These are phyloP conservation scores for Leishmania arabica DNA, from an alignment of 208 protist species.

Conservation along the genomic window DNA sequence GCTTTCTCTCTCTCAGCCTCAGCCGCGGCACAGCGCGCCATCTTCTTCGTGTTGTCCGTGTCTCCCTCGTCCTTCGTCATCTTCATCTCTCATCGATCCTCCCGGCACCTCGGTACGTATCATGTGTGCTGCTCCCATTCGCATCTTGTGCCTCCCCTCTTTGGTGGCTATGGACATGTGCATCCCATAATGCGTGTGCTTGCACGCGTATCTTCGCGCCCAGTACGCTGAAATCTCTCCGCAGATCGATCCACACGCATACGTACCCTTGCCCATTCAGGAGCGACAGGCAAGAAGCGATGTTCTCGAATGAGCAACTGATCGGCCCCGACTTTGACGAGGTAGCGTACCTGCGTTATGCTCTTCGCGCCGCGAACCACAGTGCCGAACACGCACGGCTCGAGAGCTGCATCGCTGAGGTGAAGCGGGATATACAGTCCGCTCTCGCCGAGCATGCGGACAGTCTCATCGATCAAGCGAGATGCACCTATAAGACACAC, in stretches of 20 bases:
- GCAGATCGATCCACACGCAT: neutral
- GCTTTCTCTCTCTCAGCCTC: neutral
- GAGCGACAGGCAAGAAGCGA: neutral
- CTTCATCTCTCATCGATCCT: neutral
- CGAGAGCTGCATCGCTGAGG: conserved; percentile 43
- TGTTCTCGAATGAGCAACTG: conserved; percentile 75
- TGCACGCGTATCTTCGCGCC: neutral
- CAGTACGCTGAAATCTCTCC: neutral
- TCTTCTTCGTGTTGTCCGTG: neutral
- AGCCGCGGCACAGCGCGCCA: neutral
- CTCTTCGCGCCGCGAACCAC: conserved; percentile 49
- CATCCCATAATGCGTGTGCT: neutral
- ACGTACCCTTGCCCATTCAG: neutral
- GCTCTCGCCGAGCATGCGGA: conserved; percentile 65
- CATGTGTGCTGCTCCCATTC: neutral
- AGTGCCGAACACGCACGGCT: conserved; percentile 60
- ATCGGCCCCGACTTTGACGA: conserved; percentile 77
- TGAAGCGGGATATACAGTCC: conserved; percentile 48
- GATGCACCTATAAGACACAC: conserved; percentile 56
- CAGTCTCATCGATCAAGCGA: conserved; percentile 63
- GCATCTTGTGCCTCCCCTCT: neutral
- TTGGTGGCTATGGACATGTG: neutral
- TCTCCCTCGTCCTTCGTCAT: neutral
- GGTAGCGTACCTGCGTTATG: conserved; percentile 76
- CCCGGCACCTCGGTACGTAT: neutral